Percentiles rank a stretch among this genome's conserved stretches.
These are phyloP conservation scores for Cercospora zeae-maydis DNA, from an alignment of 2,329 filamentous ascomycete genomes.

Conservation along the genomic window DNA sequence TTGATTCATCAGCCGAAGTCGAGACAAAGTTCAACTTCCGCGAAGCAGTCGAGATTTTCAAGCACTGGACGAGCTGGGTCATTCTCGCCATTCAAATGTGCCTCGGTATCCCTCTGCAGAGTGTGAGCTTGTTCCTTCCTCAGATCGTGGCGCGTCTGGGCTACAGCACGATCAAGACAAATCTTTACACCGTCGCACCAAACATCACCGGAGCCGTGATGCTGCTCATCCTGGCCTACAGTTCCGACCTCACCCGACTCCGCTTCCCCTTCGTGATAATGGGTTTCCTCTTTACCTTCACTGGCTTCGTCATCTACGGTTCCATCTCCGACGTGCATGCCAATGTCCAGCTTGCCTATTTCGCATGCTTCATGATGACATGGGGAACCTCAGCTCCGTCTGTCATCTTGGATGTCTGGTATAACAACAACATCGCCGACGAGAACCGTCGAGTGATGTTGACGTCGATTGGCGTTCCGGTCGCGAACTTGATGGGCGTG, in stretches of 20 bases:
- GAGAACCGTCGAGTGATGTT: conserved; percentile 68
- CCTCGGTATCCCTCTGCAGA: conserved; percentile 57
- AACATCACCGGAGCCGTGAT: conserved; percentile 71
- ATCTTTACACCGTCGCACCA: conserved; percentile 77
- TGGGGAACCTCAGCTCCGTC: conserved; percentile 72
- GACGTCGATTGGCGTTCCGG: conserved; percentile 68
- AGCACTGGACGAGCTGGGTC: conserved; percentile 51
- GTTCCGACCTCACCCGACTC: conserved; percentile 62
- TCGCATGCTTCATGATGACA: conserved; percentile 76
- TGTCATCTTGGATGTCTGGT: conserved; percentile 66
- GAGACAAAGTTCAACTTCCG: conserved; percentile 54
- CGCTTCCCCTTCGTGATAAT: conserved; percentile 72
- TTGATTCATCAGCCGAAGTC: conserved; percentile 66
- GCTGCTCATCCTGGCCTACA: conserved; percentile 68
- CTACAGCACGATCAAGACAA: conserved; percentile 61
- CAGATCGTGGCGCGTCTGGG: conserved; percentile 55
- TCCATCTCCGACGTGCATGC: conserved; percentile 58
- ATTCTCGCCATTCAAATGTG: conserved; percentile 58
- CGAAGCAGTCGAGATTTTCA: conserved; percentile 53
- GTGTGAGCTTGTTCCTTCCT: conserved; percentile 56
- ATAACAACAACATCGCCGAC: conserved; percentile 79
- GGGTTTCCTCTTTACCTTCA: conserved; percentile 70
- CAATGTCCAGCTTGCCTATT: conserved; percentile 66
- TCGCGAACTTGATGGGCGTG: conserved; percentile 74
- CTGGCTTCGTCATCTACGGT: conserved; percentile 75